Evolutionary conservation across 257 asterid genomes (phyloP), one percentile per base, ranked within the genome.

Genomic region (Ligustrum vulgare): DNA sequence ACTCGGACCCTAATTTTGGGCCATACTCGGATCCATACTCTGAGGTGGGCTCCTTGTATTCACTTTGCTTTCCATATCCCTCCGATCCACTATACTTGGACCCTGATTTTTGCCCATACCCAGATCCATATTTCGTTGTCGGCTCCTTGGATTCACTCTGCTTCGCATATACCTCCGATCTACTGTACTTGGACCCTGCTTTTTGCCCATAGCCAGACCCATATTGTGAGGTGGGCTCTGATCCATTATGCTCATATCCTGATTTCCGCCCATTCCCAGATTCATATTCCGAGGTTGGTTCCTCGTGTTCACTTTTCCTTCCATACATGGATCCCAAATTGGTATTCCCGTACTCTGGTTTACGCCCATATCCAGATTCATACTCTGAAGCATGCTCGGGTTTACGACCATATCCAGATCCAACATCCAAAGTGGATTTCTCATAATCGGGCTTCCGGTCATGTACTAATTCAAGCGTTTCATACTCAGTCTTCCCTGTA

Each of bases 401-500:
- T 15, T 69, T 84, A 63, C 82, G 51, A 1, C 87, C 89, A 43
- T 85, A 76, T 45, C 74, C 90, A 15, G 92, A 78, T 75, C 88
- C 92, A 20, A 79, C 76, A 23, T 82, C 84, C 0, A 80, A 3
- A 1, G n/a, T 80, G 7, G 88, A 80, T 39, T n/a, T 35, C 13
- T 67, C 83, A 6, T 80, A 78, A 6, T 80, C 79, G 0, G 79
- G 75, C 65, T 41, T 84, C 72, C 83, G 32, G 0, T 80, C 87
- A 15, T 43, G 51, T 43, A 43, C n/a, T 3, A 6, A 43, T 43
- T 76, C 86, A 9, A 80, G 58, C 36, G 33, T 43, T 23, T 63
- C 75, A 8, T 37, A 22, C 73, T 67, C 51, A 66, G 71, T 49
- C 70, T 34, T 60, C 45, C 12, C 39, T 15, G 71, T 75, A 25